A percentile compares a stretch with the other conserved stretches of the same genome.
Evolutionary conservation across 495 filamentous ascomycete species (phyloP).

Genomic region (Penicillium salamii): DNA sequence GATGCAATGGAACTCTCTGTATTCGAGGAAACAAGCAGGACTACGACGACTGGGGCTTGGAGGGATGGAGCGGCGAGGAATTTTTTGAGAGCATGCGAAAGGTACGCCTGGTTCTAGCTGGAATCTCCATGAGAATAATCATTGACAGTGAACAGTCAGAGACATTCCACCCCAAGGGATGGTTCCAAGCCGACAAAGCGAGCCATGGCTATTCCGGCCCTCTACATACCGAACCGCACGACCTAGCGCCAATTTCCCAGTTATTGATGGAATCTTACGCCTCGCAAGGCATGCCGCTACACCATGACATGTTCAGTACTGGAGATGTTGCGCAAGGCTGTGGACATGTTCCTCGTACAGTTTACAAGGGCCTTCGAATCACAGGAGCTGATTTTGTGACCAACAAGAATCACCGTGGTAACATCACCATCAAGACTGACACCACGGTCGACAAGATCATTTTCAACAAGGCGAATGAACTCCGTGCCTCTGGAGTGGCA

Average conservation of each 20-base stretch:
- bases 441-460: constrained; percentile 37
- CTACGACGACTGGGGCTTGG: constrained; percentile 59
- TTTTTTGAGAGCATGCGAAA: constrained; percentile 53
- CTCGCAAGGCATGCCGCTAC: constrained; percentile 41
- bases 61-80: constrained; percentile 53
- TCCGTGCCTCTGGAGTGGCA: constrained; percentile 27
- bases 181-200: constrained; percentile 37
- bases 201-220: constrained; percentile 44
- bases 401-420: constrained; percentile 31
- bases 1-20: constrained; percentile 61
- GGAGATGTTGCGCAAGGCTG: constrained; percentile 49
- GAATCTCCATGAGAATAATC: background rate
- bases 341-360: constrained; percentile 50
- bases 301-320: constrained; percentile 50
- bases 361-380: constrained; percentile 46
- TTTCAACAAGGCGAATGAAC: constrained; percentile 14
- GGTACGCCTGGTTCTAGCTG: constrained; percentile 16
- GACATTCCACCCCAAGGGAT: constrained; percentile 44
- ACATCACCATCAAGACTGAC: constrained; percentile 37
- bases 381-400: constrained; percentile 48
- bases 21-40: constrained; percentile 58
- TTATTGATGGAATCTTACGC: constrained; percentile 46
- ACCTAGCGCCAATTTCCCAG: constrained; percentile 48
- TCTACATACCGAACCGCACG: constrained; percentile 47
- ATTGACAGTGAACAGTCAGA: constrained; percentile 33